phyloP scores from a whole-genome alignment of 805 yeast genomes.

The Kazachstania kunashirensis region DNA sequence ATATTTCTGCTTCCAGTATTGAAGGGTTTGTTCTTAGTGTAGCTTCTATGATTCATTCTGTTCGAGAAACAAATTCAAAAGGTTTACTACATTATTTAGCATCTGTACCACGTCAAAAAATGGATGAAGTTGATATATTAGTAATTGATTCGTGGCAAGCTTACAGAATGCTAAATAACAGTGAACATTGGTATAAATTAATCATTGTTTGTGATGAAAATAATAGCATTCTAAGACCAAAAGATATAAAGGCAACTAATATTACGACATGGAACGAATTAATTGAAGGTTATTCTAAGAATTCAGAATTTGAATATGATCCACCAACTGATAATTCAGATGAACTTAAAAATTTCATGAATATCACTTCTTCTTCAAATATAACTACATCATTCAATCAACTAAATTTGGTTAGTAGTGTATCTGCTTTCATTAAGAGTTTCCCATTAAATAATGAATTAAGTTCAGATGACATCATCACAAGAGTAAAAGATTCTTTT shows the following conservation, averaged over 20 bases:
- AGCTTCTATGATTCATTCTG: constrained; percentile 35
- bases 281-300: constrained; percentile 8
- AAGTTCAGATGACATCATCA: constrained; percentile 23
- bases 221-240: background rate
- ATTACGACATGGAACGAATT: constrained; percentile 23
- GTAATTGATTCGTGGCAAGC: constrained; percentile 25
- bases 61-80: background rate
- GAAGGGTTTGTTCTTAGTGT: constrained; percentile 34
- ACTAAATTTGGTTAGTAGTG: constrained; percentile 42
- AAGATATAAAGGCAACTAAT: constrained; percentile 1
- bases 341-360: constrained; percentile 30
- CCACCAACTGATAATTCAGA: constrained; percentile 27
- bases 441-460: constrained; percentile 33
- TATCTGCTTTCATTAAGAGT: constrained; percentile 38
- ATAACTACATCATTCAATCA: constrained; percentile 37
- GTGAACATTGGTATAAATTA: constrained; percentile 25
- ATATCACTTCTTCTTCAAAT: constrained; percentile 16
- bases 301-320: constrained; percentile 22
- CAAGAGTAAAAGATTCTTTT: constrained; percentile 17
- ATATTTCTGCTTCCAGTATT: constrained; percentile 21
- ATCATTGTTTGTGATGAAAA: constrained; percentile 27
- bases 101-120: constrained; percentile 20
- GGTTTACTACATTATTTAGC: constrained; percentile 35
- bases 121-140: constrained; percentile 29
- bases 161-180: constrained; percentile 15